Percentiles rank a stretch among this genome's conserved stretches.
phyloP scores from a whole-genome alignment of 495 filamentous ascomycete species.

The Lasiosphaeris hirsuta region DNA sequence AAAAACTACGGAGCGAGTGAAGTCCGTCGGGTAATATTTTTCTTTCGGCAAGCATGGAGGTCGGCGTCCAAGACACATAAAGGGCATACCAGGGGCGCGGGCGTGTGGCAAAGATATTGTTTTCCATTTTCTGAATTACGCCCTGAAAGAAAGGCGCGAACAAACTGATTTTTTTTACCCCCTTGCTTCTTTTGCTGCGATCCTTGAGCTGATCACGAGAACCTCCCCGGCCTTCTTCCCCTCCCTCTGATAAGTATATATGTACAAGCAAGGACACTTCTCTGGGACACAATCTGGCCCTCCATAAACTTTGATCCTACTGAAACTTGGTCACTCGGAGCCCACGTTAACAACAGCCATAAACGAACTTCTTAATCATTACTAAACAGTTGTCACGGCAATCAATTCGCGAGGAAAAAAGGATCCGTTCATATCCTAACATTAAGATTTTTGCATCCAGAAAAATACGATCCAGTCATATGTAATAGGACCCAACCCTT shows the following conservation, averaged over 20 bases:
- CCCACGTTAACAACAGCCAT: no score
- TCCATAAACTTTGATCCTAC: no score
- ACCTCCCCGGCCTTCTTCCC: no score
- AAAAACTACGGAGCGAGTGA: conserved; percentile 20
- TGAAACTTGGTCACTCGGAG: no score
- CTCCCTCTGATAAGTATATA: no score
- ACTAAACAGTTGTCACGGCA: not conserved
- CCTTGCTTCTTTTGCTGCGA: no score
- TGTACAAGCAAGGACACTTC: no score
- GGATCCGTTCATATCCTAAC: conserved; percentile 32
- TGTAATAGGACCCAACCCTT: conserved; percentile 15
- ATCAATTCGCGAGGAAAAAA: conserved; percentile 16
- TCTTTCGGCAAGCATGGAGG: conserved; percentile 1
- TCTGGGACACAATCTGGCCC: no score
- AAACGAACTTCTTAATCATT: not conserved
- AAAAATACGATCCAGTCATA: conserved; percentile 55
- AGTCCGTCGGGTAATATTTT: not conserved
- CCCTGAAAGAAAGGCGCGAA: not conserved
- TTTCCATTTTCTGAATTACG: conserved; percentile 1
- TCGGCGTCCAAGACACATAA: conserved; percentile 1
- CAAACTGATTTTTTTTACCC: no score
- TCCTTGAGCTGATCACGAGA: no score
- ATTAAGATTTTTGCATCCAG: conserved; percentile 41
- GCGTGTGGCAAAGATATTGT: not conserved
- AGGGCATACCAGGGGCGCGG: conserved; percentile 3